These are phyloP conservation scores for Grigorovia yakushimaensis DNA, from an alignment of 805 yeast genomes.

Conservation along the genomic window DNA sequence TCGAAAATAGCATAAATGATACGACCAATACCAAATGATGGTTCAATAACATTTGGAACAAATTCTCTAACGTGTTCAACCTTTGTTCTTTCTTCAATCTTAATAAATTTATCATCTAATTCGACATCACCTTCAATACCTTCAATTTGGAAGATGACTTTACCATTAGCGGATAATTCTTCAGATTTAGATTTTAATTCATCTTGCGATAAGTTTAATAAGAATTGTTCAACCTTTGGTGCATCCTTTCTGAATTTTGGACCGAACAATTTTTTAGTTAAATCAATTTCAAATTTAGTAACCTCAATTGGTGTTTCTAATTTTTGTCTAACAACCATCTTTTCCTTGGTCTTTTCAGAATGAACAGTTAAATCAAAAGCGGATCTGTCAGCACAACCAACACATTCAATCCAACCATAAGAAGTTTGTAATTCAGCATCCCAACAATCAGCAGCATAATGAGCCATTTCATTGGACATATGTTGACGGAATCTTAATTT, in stretches of 20 bases:
- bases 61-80: slow-evolving; percentile 90
- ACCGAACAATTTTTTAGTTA: slow-evolving; percentile 93
- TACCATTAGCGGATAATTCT: slow-evolving; percentile 53
- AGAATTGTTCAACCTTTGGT: slow-evolving; percentile 77
- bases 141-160: slow-evolving; percentile 58
- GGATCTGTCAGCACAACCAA: slow-evolving; percentile 98
- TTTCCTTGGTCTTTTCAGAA: slow-evolving; percentile 88
- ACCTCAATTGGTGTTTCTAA: slow-evolving; percentile 76
- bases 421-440: slow-evolving; percentile 95
- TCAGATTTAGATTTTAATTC: slow-evolving; percentile 70
- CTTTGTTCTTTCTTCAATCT: slow-evolving; percentile 66
- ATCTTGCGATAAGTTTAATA: slow-evolving; percentile 66
- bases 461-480: slow-evolving; percentile 98
- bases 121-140: slow-evolving; percentile 58
- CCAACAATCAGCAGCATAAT: slow-evolving; percentile 99
- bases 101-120: slow-evolving; percentile 61
- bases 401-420: slow-evolving; percentile 99
- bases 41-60: slow-evolving; percentile 96
- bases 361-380: slow-evolving; percentile 97
- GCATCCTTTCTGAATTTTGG: slow-evolving; percentile 97
- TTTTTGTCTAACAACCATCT: slow-evolving; percentile 86
- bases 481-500: slow-evolving; percentile 96
- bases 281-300: slow-evolving; percentile 73
- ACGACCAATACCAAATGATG: slow-evolving; percentile 98
- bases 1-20: slow-evolving; percentile 87